phyloP scores from a whole-genome alignment of 345 rosid genomes.

The Syzygium oleosum region DNA sequence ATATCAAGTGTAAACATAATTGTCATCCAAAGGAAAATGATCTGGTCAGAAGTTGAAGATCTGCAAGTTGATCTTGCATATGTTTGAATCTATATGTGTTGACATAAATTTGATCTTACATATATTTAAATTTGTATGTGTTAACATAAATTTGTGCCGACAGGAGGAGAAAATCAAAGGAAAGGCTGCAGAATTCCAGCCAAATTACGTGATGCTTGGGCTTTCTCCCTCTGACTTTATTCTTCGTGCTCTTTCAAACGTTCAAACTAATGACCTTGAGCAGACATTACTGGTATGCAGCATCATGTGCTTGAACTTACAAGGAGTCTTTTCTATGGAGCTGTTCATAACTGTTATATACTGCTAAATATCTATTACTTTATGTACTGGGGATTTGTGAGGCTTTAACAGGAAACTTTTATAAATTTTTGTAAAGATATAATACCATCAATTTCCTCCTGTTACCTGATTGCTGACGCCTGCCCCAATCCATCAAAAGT shows the following conservation, averaged over 20 bases:
- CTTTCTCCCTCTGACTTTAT: conserved; percentile 73
- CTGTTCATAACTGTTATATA: not conserved
- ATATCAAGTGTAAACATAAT: not conserved
- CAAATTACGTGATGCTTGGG: conserved; percentile 65
- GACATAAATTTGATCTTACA: not conserved
- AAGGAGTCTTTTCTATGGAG: not conserved
- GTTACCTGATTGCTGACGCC: not conserved
- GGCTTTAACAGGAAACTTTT: not conserved
- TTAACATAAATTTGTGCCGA: not conserved
- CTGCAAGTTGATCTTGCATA: not conserved
- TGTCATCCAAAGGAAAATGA: not conserved
- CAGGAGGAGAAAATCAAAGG: conserved; percentile 76
- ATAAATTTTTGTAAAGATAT: not conserved
- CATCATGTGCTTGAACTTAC: not conserved
- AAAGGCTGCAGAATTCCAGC: conserved; percentile 41
- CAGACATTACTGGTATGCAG: conserved; percentile 73
- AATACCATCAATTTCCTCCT: not conserved
- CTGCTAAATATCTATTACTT: not conserved
- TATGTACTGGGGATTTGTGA: not conserved
- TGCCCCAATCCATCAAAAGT: not conserved
- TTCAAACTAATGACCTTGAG: conserved; percentile 80
- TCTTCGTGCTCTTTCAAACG: conserved; percentile 60
- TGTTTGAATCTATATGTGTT: not conserved
- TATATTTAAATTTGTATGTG: not conserved
- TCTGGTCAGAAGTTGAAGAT: not conserved